Evolutionary conservation across 352 stramenopile genomes (phyloP), one percentile per base, ranked within the genome.

Genomic region (Elongisporangium prolatum): DNA sequence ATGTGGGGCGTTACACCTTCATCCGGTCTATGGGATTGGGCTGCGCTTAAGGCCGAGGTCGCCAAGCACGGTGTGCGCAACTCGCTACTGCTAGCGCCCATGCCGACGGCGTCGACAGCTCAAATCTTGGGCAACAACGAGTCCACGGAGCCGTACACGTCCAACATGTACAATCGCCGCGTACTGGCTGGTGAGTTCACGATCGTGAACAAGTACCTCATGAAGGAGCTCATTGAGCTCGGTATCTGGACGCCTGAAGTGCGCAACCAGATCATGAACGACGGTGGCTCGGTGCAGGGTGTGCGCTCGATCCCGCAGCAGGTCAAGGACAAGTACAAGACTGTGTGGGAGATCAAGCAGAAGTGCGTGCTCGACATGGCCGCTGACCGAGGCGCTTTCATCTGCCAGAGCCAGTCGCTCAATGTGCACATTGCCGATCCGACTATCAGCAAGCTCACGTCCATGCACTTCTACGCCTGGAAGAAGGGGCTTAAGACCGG

Each of bases 391-490:
- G 97, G 96, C 24, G 96, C 97, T 8, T 99, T 92, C 80, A 99
- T 99, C 69, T 99, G 97, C 84, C 98, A 98, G 75, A 97, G 86
- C 67, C 92, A 98, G 72, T 97, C 85, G 54, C 87, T 99, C 53
- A 99, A 99, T 75, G 87, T 99, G 48, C 97, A 99, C 84, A 99
- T 99, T 68, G 97, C 95, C 18, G 97, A 99, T 52, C 96, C 97
- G n/a, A 98, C 78, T 22, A 95, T 97, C 25, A 93, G 86, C 44
- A 99, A 99, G 77, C 80, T 99, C 49, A 99, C 97, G n/a, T 98
- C 91, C 37, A 99, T 99, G 97, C 97, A 99, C 84, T 99, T 99
- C 68, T 99, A 99, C 72, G 93, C 97, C 6, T 99, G 98, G 98
- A 99, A 98, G 83, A 98, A 98, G 77, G 97, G 97, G 7, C 84